phyloP scores from a whole-genome alignment of 1,139 yeast genomes.

The Taiozyma onychis region DNA sequence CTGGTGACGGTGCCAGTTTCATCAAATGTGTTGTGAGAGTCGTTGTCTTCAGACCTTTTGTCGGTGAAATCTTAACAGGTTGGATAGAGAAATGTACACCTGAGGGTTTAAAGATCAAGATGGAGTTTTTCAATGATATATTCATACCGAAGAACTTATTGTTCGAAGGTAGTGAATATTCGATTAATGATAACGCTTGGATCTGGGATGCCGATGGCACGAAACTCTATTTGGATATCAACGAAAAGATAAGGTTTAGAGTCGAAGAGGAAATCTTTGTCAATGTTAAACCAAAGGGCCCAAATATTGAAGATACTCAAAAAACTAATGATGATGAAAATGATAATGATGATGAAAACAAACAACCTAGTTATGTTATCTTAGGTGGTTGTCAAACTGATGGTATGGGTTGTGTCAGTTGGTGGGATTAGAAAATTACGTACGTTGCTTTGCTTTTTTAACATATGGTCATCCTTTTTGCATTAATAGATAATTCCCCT shows the following conservation, averaged over 20 bases:
- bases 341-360: slow-evolving; percentile 21
- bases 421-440: slow-evolving; percentile 70
- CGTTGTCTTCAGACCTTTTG: slow-evolving; percentile 86
- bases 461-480: neutral
- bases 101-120: slow-evolving; percentile 72
- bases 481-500: neutral
- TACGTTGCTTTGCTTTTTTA: neutral
- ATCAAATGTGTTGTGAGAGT: slow-evolving; percentile 71
- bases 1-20: slow-evolving; percentile 94
- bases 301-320: slow-evolving; percentile 42
- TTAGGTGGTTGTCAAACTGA: slow-evolving; percentile 92
- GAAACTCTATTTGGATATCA: slow-evolving; percentile 75
- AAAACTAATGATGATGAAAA: slow-evolving; percentile 27
- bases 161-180: slow-evolving; percentile 72
- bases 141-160: slow-evolving; percentile 77
- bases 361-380: slow-evolving; percentile 64
- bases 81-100: slow-evolving; percentile 85
- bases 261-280: slow-evolving; percentile 85
- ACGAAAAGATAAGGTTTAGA: slow-evolving; percentile 86
- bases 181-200: slow-evolving; percentile 86
- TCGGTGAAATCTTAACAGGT: slow-evolving; percentile 91
- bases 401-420: slow-evolving; percentile 92
- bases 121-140: slow-evolving; percentile 89
- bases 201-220: slow-evolving; percentile 76
- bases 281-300: slow-evolving; percentile 72